Percentiles rank a stretch among this genome's conserved stretches.
Evolutionary conservation across 257 asterid genomes (phyloP).

Genomic region (Scutellaria minor): DNA sequence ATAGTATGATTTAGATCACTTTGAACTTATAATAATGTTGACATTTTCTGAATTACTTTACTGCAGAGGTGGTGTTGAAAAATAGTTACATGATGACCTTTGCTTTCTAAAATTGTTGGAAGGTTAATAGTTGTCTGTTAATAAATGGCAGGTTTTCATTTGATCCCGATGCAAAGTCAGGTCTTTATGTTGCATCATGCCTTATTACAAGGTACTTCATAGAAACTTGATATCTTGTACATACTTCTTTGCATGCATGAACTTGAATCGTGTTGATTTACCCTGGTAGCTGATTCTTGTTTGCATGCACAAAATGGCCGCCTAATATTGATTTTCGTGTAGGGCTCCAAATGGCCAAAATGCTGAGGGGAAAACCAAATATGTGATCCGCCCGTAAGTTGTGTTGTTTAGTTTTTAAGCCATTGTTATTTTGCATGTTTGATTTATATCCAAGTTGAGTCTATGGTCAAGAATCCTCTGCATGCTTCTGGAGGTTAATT

Average conservation of each 20-base stretch:
- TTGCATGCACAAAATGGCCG: slow-evolving; percentile 23
- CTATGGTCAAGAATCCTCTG: slow-evolving; percentile 19
- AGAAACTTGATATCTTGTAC: slow-evolving; percentile 26
- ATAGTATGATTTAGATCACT: slow-evolving; percentile 8
- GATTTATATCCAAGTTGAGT: slow-evolving; percentile 16
- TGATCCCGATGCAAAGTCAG: slow-evolving; percentile 79
- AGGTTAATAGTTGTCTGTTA: slow-evolving; percentile 31
- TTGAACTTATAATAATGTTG: neutral
- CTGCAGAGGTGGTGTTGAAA: slow-evolving; percentile 12
- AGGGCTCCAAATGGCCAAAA: slow-evolving; percentile 86
- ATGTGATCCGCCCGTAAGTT: slow-evolving; percentile 91
- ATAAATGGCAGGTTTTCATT: slow-evolving; percentile 76
- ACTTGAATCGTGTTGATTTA: slow-evolving; percentile 15
- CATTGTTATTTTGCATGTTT: slow-evolving; percentile 3
- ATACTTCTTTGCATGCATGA: slow-evolving; percentile 22
- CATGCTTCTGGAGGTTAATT: slow-evolving; percentile 3
- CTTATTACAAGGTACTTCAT: slow-evolving; percentile 71
- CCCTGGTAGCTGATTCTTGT: slow-evolving; percentile 15
- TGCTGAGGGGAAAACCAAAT: slow-evolving; percentile 92
- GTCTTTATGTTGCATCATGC: slow-evolving; percentile 96
- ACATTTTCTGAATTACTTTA: slow-evolving; percentile 20
- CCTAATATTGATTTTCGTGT: slow-evolving; percentile 33
- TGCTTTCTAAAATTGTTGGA: slow-evolving; percentile 21
- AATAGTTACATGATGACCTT: slow-evolving; percentile 11
- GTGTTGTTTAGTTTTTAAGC: slow-evolving; percentile 22